Percentiles rank a stretch among this genome's conserved stretches.
Conservation (phyloP, 1,284 basidiomycete genomes). For the Rhodotorula glutinis region DNA sequence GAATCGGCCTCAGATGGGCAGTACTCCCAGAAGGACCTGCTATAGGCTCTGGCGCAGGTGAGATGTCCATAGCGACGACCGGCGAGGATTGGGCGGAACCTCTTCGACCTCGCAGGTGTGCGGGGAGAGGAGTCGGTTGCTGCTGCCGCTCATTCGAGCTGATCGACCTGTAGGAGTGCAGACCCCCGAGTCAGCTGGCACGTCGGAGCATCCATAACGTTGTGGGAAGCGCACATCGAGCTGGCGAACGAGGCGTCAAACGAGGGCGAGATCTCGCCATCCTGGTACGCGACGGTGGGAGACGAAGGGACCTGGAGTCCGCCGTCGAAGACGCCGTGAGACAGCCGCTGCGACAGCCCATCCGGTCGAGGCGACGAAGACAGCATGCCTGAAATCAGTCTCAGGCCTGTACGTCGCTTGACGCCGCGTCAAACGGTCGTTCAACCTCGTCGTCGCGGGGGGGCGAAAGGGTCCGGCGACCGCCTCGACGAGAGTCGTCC, state of each 20-base stretch:
- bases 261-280: slow-evolving; percentile 36
- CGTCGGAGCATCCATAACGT: background rate
- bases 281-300: slow-evolving; percentile 25
- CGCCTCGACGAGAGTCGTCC: no score
- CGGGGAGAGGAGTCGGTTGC: slow-evolving; percentile 16
- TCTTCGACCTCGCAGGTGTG: background rate
- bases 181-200: background rate
- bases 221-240: slow-evolving; percentile 30
- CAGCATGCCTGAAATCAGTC: slow-evolving; percentile 6
- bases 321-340: background rate
- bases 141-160: slow-evolving; percentile 22
- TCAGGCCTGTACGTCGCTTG: background rate
- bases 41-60: slow-evolving; percentile 17
- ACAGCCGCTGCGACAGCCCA: background rate
- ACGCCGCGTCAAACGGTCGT: background rate
- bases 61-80: slow-evolving; percentile 34
- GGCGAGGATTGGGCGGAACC: background rate
- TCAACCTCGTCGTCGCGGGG: slow-evolving; percentile 1
- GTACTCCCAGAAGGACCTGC: background rate
- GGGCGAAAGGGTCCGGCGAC: background rate
- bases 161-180: slow-evolving; percentile 27
- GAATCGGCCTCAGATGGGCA: background rate
- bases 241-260: slow-evolving; percentile 40
- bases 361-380: slow-evolving; percentile 15
- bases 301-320: slow-evolving; percentile 28